Base-by-base conservation (phyloP, 257 asterid genomes). In the Primulina huaijiensis region DNA sequence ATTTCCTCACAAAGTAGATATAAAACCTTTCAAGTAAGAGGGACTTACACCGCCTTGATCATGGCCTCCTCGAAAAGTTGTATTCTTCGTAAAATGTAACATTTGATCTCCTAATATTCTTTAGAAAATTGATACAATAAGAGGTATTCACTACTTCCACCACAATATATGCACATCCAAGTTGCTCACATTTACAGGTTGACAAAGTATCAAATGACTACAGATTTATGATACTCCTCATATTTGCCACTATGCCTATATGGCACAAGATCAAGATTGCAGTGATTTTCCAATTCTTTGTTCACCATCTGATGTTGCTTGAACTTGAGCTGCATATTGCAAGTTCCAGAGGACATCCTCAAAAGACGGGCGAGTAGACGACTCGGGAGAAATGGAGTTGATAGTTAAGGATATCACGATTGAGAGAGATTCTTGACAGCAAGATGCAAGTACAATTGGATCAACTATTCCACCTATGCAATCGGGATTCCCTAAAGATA, bases 261-360 rank as follows among this genome's bases (percentile, higher is more conserved):
- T 16, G 57, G 5, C 57, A 50, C 57, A 17, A 1, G 57, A 50
- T 50, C 8, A 12, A 50, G 84, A 77, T 2, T 17, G 5, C 20
- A 64, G 29, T 46, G 77, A 16, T 66, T 74, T 77, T 33, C 78
- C 82, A 38, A 66, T 67, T 68, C 74, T 82, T 6, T 73, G 71
- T 65, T 85, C 87, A 33, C 69, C 79, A 25, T 80, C 80, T 4
- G 84, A 74, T 11, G 84, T 67, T 14, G 81, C 82, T 76, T 88
- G 92, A 69, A 82, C 80, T 75, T 86, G 95, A 75, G 90, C 84
- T 11, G 95, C 95, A 67, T 86, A 84, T 75, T 84, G 89, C 77
- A 88, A 79, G 79, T 86, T 86, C 95, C 90, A 88, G 14, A 86
- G 86, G 29, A 88, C 74, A 19, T 88, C 95, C 76, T 88, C 95